A percentile compares a stretch with the other conserved stretches of the same genome.
phyloP scores from a whole-genome alignment of 768 basidiomycete species.

The Suillus lakei region DNA sequence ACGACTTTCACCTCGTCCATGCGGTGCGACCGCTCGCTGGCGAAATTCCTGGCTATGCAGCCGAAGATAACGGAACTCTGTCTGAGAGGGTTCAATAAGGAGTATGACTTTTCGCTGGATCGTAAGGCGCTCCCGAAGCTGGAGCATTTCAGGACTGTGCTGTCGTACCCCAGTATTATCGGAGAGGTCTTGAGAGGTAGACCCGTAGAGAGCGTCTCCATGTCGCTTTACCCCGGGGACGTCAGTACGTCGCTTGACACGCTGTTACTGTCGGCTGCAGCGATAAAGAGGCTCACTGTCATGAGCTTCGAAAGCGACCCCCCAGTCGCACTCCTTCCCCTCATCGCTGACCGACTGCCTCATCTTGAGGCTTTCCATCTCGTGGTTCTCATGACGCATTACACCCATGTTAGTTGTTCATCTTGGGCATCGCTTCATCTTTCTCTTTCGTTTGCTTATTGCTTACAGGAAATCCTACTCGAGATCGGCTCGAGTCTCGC shows the following conservation, averaged over 20 bases:
- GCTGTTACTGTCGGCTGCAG: conserved; percentile 41
- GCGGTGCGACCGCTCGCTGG: conserved; percentile 52
- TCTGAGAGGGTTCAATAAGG: conserved; percentile 55
- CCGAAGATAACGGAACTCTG: conserved; percentile 53
- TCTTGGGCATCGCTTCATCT: too few species aligned
- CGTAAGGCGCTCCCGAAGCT: conserved; percentile 52
- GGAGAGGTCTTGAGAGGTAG: conserved; percentile 49
- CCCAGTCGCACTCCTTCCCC: conserved; percentile 48
- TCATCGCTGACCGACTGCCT: conserved; percentile 52
- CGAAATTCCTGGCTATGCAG: conserved; percentile 57
- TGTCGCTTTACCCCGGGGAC: conserved; percentile 53
- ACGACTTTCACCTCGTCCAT: conserved; percentile 58
- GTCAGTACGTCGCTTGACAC: conserved; percentile 48
- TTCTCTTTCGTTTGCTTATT: not conserved
- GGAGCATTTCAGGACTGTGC: conserved; percentile 55
- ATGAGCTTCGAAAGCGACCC: conserved; percentile 59
- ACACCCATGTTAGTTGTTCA: conserved; percentile 46
- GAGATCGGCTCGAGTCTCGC: conserved; percentile 44
- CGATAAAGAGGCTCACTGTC: conserved; percentile 56
- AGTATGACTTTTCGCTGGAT: conserved; percentile 37
- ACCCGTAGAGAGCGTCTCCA: conserved; percentile 54
- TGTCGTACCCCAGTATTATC: conserved; percentile 52
- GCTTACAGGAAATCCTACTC: conserved; percentile 45
- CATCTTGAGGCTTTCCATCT: conserved; percentile 64
- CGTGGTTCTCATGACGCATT: conserved; percentile 56